Conservation (phyloP, 2,329 filamentous ascomycete species). For the Talaromyces sp. region DNA sequence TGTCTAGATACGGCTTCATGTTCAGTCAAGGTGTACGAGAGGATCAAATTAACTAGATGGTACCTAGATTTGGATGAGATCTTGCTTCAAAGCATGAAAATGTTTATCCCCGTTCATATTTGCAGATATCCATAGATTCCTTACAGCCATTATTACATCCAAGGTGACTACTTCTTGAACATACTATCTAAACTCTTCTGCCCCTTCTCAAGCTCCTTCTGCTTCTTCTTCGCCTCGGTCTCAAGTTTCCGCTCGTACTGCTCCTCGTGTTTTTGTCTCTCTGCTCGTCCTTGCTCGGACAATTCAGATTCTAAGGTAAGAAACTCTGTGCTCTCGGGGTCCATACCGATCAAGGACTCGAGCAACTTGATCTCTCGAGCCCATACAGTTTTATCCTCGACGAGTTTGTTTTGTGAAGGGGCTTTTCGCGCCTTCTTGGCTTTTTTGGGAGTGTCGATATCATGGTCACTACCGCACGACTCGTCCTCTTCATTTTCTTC, state of each 20-base stretch:
- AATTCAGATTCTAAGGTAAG: constrained; percentile 61
- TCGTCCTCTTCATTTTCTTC: constrained; percentile 21
- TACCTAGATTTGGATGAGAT: not conserved
- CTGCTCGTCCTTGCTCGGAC: constrained; percentile 63
- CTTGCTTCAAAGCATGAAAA: not conserved
- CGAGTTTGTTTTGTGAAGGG: constrained; percentile 24
- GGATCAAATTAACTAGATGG: not conserved
- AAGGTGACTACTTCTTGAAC: constrained; percentile 25
- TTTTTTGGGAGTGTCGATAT: constrained; percentile 18
- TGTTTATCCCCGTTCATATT: not conserved
- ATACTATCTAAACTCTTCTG: constrained; percentile 37
- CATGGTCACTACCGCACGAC: constrained; percentile 17
- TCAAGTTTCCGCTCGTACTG: constrained; percentile 73
- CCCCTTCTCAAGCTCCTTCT: constrained; percentile 46
- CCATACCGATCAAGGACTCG: constrained; percentile 81
- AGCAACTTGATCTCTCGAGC: constrained; percentile 92
- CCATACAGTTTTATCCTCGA: constrained; percentile 82
- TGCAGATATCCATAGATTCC: not conserved
- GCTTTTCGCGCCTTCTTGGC: constrained; percentile 22
- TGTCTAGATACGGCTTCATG: not conserved
- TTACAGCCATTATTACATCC: too few relatives aligned
- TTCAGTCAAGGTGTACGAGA: not conserved
- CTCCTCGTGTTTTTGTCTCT: constrained; percentile 71
- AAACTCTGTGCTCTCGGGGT: constrained; percentile 72
- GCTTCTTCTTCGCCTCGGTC: constrained; percentile 53